These are phyloP conservation scores for Pseudognaphalium luteoalbum DNA, from an alignment of 129 eudicot genomes.

Conservation along the genomic window DNA sequence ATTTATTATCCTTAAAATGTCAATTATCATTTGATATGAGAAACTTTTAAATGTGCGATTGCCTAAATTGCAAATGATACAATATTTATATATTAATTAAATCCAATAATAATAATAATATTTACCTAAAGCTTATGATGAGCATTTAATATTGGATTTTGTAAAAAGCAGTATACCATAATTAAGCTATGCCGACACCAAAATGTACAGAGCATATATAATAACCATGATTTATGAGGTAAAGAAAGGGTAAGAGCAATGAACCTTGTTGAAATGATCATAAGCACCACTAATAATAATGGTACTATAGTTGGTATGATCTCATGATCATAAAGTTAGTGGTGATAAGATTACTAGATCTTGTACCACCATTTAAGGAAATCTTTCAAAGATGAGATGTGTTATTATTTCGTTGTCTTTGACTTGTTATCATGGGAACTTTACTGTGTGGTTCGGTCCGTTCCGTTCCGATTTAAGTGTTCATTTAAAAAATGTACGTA, in stretches of 20 bases:
- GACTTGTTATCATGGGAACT: neutral
- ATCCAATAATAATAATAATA: too few relatives aligned
- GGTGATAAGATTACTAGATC: constrained; percentile 40
- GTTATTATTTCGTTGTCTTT: constrained; percentile 17
- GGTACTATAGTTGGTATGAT: constrained; percentile 38
- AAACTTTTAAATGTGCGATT: too few relatives aligned
- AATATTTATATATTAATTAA: too few relatives aligned
- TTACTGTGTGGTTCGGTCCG: neutral
- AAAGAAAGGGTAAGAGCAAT: constrained; percentile 31
- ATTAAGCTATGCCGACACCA: neutral
- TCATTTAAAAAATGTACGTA: too few relatives aligned
- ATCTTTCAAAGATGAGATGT: constrained; percentile 28
- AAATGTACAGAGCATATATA: neutral
- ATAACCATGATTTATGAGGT: neutral
- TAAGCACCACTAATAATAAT: constrained; percentile 31
- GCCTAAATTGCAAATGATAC: too few relatives aligned
- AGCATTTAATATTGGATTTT: too few relatives aligned
- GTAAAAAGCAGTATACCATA: neutral
- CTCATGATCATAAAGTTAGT: constrained; percentile 45
- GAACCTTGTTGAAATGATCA: constrained; percentile 37
- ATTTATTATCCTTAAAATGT: too few relatives aligned
- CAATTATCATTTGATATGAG: too few relatives aligned
- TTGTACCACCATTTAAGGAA: constrained; percentile 40
- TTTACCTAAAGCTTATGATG: too few relatives aligned
- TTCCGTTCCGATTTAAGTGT: too few relatives aligned